Conservation (phyloP, 169 alveolate genomes). For the Toxoplasma gondii region DNA sequence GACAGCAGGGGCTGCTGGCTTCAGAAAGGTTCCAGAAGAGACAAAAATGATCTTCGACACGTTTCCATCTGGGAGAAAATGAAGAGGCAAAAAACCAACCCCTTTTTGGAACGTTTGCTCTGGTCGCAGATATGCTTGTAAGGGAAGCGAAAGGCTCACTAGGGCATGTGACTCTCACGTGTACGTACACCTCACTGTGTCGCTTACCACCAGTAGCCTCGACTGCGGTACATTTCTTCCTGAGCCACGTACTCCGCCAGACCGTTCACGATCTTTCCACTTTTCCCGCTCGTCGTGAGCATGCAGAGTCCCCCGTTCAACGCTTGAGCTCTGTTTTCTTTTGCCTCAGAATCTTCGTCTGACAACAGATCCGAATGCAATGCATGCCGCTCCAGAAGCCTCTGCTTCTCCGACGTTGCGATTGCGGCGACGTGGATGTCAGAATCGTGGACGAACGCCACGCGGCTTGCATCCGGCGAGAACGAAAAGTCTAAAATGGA, state of each 20-base stretch:
- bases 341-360: background rate
- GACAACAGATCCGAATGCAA: background rate
- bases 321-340: background rate
- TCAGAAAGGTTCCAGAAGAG: too few relatives aligned
- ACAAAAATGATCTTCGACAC: too few relatives aligned
- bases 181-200: background rate
- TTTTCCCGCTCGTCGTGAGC: conserved; percentile 41
- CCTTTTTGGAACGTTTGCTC: too few relatives aligned
- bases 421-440: conserved; percentile 21
- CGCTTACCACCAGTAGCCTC: conserved; percentile 68
- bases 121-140: too few relatives aligned
- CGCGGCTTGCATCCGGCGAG: conserved; percentile 4
- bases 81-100: too few relatives aligned
- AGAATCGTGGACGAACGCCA: conserved; percentile 13
- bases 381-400: background rate
- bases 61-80: too few relatives aligned
- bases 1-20: too few relatives aligned
- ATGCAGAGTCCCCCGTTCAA: conserved; percentile 28
- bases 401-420: background rate
- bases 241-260: conserved; percentile 63
- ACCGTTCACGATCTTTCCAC: conserved; percentile 28
- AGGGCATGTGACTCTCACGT: too few relatives aligned
- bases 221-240: conserved; percentile 55
- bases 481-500: background rate
- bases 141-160: too few relatives aligned